Evolutionary conservation across 2,329 filamentous ascomycete species (phyloP).

Genomic region (Ceratocystis ficicola): DNA sequence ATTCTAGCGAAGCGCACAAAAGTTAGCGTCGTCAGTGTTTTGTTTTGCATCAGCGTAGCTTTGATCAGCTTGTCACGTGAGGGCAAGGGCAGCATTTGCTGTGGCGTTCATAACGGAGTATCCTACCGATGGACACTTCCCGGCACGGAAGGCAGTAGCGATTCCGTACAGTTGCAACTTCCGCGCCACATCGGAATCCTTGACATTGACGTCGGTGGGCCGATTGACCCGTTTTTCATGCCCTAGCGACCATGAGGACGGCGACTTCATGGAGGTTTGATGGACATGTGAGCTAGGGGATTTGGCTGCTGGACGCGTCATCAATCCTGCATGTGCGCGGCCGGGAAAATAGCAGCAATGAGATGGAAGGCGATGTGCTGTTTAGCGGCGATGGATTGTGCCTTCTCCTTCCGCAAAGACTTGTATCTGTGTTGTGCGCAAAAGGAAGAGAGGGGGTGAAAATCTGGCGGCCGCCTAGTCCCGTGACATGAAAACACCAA

Average conservation of each 20-base stretch:
- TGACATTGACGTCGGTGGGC: constrained; percentile 59
- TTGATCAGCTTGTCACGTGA: not conserved
- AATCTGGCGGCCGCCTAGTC: not conserved
- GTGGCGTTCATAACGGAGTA: not conserved
- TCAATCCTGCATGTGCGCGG: not conserved
- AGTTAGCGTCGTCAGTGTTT: not conserved
- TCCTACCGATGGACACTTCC: constrained; percentile 80
- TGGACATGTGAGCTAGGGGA: constrained; percentile 28
- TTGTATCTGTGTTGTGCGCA: not conserved
- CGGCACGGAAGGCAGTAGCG: constrained; percentile 66
- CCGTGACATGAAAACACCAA: not conserved
- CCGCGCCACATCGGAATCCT: constrained; percentile 77
- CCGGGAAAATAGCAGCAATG: not conserved
- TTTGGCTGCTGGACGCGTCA: constrained; percentile 15
- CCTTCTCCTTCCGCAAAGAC: not conserved
- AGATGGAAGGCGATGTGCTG: no score
- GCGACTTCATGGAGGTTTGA: not conserved
- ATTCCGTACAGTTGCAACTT: constrained; percentile 96
- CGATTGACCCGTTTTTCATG: constrained; percentile 48
- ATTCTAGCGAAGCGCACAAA: constrained; percentile 44
- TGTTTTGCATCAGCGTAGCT: not conserved
- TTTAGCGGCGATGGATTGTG: not conserved
- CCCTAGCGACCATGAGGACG: not conserved
- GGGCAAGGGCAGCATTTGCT: not conserved
- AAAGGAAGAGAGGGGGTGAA: not conserved